phyloP scores from a whole-genome alignment of 805 yeast genomes.

The Clavispora vitiphila region DNA sequence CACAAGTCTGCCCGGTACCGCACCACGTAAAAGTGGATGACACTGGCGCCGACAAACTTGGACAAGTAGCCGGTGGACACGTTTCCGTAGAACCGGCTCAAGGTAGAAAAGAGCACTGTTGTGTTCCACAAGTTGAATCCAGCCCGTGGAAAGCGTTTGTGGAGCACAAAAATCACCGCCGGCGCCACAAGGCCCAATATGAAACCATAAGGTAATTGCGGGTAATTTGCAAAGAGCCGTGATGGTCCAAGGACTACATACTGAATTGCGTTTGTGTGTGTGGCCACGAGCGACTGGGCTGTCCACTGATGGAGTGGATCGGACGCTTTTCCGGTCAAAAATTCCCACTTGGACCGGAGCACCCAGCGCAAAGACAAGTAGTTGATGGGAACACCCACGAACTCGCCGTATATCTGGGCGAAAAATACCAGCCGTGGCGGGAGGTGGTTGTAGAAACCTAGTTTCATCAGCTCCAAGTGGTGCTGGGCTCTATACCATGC shows the following conservation, averaged over 20 bases:
- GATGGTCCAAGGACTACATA: constrained; percentile 48
- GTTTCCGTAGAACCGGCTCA: constrained; percentile 46
- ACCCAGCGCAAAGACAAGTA: constrained; percentile 48
- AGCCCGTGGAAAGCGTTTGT: constrained; percentile 20
- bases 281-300: constrained; percentile 38
- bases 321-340: constrained; percentile 24
- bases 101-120: constrained; percentile 44
- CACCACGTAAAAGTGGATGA: constrained; percentile 42
- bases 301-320: constrained; percentile 53
- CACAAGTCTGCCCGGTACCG: constrained; percentile 35
- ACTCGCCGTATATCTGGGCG: constrained; percentile 48
- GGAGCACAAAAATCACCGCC: constrained; percentile 24
- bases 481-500: constrained; percentile 50
- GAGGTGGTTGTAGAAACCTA: constrained; percentile 50
- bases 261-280: constrained; percentile 46
- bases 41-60: constrained; percentile 43
- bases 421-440: constrained; percentile 49
- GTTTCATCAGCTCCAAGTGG: constrained; percentile 33
- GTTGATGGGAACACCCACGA: constrained; percentile 50
- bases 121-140: constrained; percentile 40
- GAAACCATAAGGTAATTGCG: constrained; percentile 42
- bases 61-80: constrained; percentile 46
- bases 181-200: constrained; percentile 38
- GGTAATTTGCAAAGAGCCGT: constrained; percentile 39
- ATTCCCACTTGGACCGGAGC: constrained; percentile 33